Evolutionary conservation across 164 flowering plant species (phyloP).

Genomic region (Chimonanthus salicifolius): DNA sequence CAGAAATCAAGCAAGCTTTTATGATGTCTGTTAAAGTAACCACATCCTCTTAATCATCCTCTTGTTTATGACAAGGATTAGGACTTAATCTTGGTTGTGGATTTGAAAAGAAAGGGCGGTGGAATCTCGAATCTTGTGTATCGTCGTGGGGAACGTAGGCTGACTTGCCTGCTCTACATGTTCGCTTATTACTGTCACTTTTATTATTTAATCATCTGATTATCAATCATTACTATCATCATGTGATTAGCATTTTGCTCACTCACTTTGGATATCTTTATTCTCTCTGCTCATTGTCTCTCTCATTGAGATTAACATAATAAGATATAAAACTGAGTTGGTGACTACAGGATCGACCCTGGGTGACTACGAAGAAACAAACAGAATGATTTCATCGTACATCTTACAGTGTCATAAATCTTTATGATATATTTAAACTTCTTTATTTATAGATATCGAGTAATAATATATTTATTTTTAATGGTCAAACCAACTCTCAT

Average conservation of each 20-base stretch:
- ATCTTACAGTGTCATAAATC: too few species aligned
- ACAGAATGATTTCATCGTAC: too few species aligned
- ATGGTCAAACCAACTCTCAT: not conserved
- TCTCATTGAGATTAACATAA: not conserved
- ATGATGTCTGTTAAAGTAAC: too few species aligned
- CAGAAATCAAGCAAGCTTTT: not conserved
- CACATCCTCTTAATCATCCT: not conserved
- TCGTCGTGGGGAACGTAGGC: not conserved
- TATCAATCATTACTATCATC: not conserved
- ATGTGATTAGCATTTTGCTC: not conserved
- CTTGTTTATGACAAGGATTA: not conserved
- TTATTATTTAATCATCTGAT: not conserved
- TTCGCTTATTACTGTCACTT: not conserved
- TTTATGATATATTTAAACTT: not conserved
- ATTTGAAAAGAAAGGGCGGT: not conserved
- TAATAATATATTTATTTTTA: too few species aligned
- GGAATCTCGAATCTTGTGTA: conserved; percentile 1
- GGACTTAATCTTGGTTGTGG: not conserved
- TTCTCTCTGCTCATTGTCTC: not conserved
- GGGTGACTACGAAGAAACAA: too few species aligned
- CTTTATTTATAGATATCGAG: not conserved
- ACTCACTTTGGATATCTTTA: not conserved
- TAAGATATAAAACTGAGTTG: not conserved
- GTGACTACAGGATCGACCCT: not conserved
- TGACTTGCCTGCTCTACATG: not conserved